Percentiles rank a stretch among this genome's conserved stretches.
Evolutionary conservation across 106 monocot genomes (phyloP).

Genomic region (Allium sativum): DNA sequence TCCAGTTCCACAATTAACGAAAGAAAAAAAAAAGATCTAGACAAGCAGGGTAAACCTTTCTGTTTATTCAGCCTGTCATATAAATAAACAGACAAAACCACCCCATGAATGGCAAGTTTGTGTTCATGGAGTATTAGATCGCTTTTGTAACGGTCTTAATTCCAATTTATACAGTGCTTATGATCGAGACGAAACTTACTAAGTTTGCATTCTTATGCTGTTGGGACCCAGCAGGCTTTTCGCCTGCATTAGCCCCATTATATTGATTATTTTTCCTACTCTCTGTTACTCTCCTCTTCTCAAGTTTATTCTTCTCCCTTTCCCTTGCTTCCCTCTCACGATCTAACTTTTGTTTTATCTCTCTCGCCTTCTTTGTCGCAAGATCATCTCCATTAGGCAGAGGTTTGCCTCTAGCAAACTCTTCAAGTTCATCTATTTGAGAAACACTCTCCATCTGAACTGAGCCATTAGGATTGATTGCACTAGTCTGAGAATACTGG

Average conservation of each 20-base stretch:
- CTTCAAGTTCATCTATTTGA: slow-evolving; percentile 62
- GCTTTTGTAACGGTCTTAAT: slow-evolving; percentile 42
- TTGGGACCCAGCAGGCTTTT: slow-evolving; percentile 22
- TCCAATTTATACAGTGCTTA: slow-evolving; percentile 33
- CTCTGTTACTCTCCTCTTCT: slow-evolving; percentile 34
- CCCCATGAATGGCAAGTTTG: slow-evolving; percentile 62
- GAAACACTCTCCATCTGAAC: slow-evolving; percentile 21
- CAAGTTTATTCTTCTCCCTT: slow-evolving; percentile 13
- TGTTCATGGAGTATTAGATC: slow-evolving; percentile 80
- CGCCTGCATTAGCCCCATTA: slow-evolving; percentile 54
- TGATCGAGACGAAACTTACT: slow-evolving; percentile 12
- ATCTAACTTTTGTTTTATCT: slow-evolving; percentile 43
- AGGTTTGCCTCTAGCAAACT: slow-evolving; percentile 58
- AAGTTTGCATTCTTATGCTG: too few species aligned
- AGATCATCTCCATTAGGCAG: slow-evolving; percentile 45
- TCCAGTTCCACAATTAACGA: too few species aligned
- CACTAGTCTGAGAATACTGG: slow-evolving; percentile 8
- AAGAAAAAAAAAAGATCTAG: slow-evolving; percentile 1
- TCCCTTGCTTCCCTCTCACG: slow-evolving; percentile 54
- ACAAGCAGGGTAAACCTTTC: slow-evolving; percentile 40
- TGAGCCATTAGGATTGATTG: slow-evolving; percentile 22
- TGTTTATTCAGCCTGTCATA: slow-evolving; percentile 15
- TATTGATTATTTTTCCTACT: slow-evolving; percentile 2
- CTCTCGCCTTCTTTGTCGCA: slow-evolving; percentile 39
- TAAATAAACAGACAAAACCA: not conserved